Evolutionary conservation across 2,329 filamentous ascomycete species (phyloP).

Genomic region (Alternaria rosae): DNA sequence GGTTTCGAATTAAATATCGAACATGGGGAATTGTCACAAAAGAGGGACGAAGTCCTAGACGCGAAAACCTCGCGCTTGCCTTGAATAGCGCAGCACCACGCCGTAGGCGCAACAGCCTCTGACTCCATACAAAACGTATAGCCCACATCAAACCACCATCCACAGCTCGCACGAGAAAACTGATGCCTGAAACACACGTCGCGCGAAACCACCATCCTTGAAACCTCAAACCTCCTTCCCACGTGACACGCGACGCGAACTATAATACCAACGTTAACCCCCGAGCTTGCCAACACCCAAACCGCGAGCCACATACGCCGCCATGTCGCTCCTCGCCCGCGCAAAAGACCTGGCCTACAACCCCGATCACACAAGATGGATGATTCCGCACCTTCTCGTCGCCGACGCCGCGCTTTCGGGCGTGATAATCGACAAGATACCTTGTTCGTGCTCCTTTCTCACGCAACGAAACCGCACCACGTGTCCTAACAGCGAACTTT

Average conservation of each 20-base stretch:
- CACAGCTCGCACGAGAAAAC: constrained; percentile 3
- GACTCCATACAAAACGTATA: neutral
- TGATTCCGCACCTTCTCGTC: constrained; percentile 71
- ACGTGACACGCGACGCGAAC: constrained; percentile 30
- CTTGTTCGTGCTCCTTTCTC: constrained; percentile 67
- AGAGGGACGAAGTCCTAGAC: neutral
- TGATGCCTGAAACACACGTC: constrained; percentile 36
- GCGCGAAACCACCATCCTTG: constrained; percentile 32
- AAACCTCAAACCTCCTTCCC: constrained; percentile 28
- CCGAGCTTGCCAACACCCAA: neutral
- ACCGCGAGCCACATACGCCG: neutral
- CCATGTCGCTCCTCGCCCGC: constrained; percentile 50
- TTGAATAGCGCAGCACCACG: neutral
- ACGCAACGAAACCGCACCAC: constrained; percentile 5
- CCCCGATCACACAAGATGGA: constrained; percentile 66
- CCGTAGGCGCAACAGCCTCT: neutral
- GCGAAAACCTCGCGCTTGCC: neutral
- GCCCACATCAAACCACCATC: constrained; percentile 15
- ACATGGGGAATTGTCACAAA: neutral
- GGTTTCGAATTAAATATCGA: neutral
- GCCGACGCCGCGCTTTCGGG: constrained; percentile 75
- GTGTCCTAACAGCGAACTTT: constrained; percentile 26
- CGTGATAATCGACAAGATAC: constrained; percentile 79
- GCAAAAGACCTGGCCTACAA: constrained; percentile 57
- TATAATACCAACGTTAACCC: constrained; percentile 32